Conservation (phyloP, 306 rosid genomes). For the Gillenia trifoliata region DNA sequence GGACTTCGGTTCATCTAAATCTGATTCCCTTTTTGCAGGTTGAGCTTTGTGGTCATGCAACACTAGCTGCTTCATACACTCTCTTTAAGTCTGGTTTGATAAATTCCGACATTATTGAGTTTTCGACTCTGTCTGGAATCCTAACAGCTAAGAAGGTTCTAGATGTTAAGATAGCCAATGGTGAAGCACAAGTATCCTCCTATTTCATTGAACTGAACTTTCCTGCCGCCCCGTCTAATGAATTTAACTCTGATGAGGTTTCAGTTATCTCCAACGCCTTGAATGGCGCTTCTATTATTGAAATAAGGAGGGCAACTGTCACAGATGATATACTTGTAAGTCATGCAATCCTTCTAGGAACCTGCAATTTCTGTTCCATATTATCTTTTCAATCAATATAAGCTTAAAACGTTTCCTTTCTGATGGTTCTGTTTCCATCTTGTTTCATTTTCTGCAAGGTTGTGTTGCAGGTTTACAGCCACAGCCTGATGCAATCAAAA, state of each 20-base stretch:
- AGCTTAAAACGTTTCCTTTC: neutral
- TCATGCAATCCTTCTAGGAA: slow-evolving; percentile 3
- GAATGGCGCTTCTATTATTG: slow-evolving; percentile 42
- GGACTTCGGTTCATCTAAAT: neutral
- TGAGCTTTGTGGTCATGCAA: slow-evolving; percentile 82
- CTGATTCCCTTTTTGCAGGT: neutral
- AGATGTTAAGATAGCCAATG: slow-evolving; percentile 5
- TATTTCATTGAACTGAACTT: slow-evolving; percentile 47
- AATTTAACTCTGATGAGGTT: slow-evolving; percentile 31
- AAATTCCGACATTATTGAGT: slow-evolving; percentile 41
- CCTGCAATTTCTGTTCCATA: neutral
- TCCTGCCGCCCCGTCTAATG: slow-evolving; percentile 32
- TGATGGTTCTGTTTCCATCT: neutral
- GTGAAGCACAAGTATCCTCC: slow-evolving; percentile 21
- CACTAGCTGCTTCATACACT: slow-evolving; percentile 65
- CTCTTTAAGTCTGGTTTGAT: slow-evolving; percentile 47
- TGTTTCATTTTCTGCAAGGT: slow-evolving; percentile 37
- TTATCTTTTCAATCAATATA: neutral
- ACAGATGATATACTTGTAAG: slow-evolving; percentile 45
- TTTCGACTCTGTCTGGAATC: slow-evolving; percentile 60
- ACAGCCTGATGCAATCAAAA: slow-evolving; percentile 39
- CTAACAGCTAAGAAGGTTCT: slow-evolving; percentile 40
- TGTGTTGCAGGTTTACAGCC: slow-evolving; percentile 50
- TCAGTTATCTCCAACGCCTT: slow-evolving; percentile 38
- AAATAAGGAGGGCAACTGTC: slow-evolving; percentile 30